Evolutionary conservation across 2,329 filamentous ascomycete genomes (phyloP).

Genomic region (Fusarium dimerum): DNA sequence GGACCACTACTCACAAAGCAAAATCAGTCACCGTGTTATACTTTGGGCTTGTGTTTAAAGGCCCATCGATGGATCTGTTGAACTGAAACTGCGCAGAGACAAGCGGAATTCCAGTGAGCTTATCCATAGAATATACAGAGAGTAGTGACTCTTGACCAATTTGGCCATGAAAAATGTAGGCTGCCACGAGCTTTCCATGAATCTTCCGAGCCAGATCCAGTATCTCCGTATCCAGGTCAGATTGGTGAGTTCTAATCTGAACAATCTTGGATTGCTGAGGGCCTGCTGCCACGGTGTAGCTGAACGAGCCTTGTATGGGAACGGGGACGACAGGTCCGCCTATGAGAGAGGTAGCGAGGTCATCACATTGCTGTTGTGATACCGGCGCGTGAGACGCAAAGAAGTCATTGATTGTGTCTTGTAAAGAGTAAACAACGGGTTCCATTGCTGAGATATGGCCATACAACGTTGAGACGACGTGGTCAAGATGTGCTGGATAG

Average conservation of each 20-base stretch:
- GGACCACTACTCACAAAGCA: neutral
- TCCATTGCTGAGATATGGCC: neutral
- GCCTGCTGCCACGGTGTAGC: constrained; percentile 4
- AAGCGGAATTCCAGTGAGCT: neutral
- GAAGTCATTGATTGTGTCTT: neutral
- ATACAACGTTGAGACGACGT: neutral
- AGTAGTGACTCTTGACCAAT: neutral
- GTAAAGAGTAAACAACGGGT: neutral
- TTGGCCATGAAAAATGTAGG: neutral
- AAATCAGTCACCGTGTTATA: neutral
- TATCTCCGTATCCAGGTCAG: neutral
- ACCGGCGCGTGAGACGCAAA: neutral
- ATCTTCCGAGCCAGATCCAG: neutral
- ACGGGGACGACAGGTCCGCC: constrained; percentile 14
- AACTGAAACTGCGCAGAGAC: neutral
- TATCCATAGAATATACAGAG: neutral
- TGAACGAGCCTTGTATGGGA: constrained; percentile 20
- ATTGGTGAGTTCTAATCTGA: neutral
- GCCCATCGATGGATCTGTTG: neutral
- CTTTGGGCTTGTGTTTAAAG: neutral
- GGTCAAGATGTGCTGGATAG: neutral
- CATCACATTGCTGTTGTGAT: constrained; percentile 17
- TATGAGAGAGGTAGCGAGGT: constrained; percentile 8
- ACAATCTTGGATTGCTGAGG: constrained; percentile 1
- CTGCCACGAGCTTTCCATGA: neutral